These are phyloP conservation scores for Flaveria robusta DNA, from an alignment of 129 eudicot species.

Conservation along the genomic window DNA sequence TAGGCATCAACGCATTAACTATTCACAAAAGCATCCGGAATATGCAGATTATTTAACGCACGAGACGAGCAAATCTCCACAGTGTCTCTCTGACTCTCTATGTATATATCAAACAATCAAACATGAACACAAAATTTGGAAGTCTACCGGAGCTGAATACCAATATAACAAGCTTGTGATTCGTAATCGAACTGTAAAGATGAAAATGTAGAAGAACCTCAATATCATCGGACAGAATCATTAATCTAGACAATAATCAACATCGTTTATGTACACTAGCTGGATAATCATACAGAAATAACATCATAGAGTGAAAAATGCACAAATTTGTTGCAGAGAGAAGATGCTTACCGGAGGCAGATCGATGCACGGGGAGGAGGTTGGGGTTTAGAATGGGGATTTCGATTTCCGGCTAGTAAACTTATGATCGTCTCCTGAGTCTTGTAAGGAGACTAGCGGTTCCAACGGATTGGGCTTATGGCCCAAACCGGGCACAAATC, in stretches of 20 bases:
- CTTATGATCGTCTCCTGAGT: constrained; percentile 1
- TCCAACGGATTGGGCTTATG: constrained; percentile 24
- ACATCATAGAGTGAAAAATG: background rate
- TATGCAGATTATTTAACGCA: too few species aligned
- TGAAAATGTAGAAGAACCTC: constrained; percentile 18
- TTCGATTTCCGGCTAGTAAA: background rate
- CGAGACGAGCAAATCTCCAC: background rate
- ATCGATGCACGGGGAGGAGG: constrained; percentile 15
- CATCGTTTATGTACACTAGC: constrained; percentile 5
- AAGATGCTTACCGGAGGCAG: constrained; percentile 30
- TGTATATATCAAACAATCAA: background rate
- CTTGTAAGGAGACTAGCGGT: background rate
- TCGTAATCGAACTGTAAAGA: constrained; percentile 11
- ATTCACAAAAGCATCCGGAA: too few species aligned
- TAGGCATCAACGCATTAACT: too few species aligned
- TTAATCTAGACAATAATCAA: constrained; percentile 16
- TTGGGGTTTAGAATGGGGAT: constrained; percentile 19
- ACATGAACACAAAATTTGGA: background rate
- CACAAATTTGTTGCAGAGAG: constrained; percentile 4
- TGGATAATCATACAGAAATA: background rate
- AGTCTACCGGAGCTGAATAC: constrained; percentile 9
- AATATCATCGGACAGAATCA: background rate
- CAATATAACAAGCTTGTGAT: background rate
- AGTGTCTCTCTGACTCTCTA: background rate
- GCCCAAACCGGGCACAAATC: constrained; percentile 17